Evolutionary conservation across 108 stramenopile genomes (phyloP), one percentile per base, ranked within the genome.

Genomic region (Skeletonema costatum): DNA sequence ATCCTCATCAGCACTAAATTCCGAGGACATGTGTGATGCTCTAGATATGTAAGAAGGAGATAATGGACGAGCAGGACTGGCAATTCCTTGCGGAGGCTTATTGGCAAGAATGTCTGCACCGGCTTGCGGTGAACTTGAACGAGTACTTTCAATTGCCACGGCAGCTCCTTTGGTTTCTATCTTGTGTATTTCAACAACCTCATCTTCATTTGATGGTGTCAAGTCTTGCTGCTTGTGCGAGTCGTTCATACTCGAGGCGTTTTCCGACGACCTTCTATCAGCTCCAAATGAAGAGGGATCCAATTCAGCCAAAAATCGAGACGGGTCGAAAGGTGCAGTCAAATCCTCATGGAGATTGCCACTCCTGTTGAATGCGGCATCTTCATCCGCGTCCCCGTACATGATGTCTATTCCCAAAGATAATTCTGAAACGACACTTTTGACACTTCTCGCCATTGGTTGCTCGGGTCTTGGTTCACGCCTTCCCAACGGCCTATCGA

Each of bases 381-480:
- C 76, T 48, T 31, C 64, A 19, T 51, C 39, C 1, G 21, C 2
- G 17, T 73, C 60, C 31, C 64, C 71, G 42, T 81, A 81, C 76
- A 81, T 81, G 60, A 36, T 17, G 64, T 80, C 79, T 33, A 80
- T 68, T n/a, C 79, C 79, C 11, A 73, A 19, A 30, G 79, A 80
- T 51, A 80, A 68, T 25, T 80, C 79, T 19, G 79, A 80, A n/a
- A 80, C 35, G 5, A 51, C 4, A 68, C 79, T 80, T 53, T 74
- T 64, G 42, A n/a, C 48, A 30, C 50, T 30, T 70, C 21, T 29
- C 61, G 41, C 30, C 38, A 50, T 21, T 2, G 17, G 48, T 4
- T 53, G 33, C 42, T 8, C 32, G 32, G 21, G 2, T 41, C 30
- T 44, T 44, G 25, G 56, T 32, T 36, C 61, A 51, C 33, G 62